Evolutionary conservation across 192 early-diverging fungal genomes (phyloP).

Genomic region (Coemansia reversa): DNA sequence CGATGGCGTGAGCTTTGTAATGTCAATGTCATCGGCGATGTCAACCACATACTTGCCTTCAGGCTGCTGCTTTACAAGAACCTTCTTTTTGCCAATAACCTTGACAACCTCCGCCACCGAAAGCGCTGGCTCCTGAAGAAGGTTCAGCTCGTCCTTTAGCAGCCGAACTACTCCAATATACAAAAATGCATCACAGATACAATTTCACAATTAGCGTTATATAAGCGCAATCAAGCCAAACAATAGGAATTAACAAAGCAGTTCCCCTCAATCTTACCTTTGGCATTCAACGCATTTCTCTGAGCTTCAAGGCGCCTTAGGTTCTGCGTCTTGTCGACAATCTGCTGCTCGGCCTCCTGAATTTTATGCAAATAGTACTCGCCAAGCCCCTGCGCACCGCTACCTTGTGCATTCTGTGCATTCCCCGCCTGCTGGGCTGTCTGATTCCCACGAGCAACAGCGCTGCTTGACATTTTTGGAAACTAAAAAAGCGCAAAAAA

Average conservation of each 20-base stretch:
- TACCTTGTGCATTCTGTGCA: constrained; percentile 6
- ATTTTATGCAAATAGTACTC: constrained; percentile 76
- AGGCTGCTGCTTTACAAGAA: constrained; percentile 86
- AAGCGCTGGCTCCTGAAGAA: constrained; percentile 94
- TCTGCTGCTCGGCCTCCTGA: constrained; percentile 84
- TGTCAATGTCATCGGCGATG: constrained; percentile 88
- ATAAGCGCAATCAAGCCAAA: background rate
- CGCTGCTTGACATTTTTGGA: constrained; percentile 40
- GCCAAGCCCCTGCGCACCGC: constrained; percentile 53
- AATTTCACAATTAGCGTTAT: background rate
- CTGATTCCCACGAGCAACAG: constrained; percentile 24
- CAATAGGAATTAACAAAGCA: background rate
- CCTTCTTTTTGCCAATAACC: constrained; percentile 97
- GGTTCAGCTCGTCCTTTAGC: constrained; percentile 91
- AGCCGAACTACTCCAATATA: constrained; percentile 70
- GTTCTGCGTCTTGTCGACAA: constrained; percentile 90
- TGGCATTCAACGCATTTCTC: constrained; percentile 94
- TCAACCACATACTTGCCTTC: constrained; percentile 99
- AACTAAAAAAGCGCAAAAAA: background rate
- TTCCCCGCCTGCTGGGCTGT: constrained; percentile 10
- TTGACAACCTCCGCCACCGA: constrained; percentile 98
- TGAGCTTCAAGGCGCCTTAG: constrained; percentile 97
- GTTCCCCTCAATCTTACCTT: constrained; percentile 58
- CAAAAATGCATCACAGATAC: background rate
- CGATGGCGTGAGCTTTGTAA: constrained; percentile 86